Conservation (phyloP, 2,329 filamentous ascomycete species). For the Harringtonia lauricola region DNA sequence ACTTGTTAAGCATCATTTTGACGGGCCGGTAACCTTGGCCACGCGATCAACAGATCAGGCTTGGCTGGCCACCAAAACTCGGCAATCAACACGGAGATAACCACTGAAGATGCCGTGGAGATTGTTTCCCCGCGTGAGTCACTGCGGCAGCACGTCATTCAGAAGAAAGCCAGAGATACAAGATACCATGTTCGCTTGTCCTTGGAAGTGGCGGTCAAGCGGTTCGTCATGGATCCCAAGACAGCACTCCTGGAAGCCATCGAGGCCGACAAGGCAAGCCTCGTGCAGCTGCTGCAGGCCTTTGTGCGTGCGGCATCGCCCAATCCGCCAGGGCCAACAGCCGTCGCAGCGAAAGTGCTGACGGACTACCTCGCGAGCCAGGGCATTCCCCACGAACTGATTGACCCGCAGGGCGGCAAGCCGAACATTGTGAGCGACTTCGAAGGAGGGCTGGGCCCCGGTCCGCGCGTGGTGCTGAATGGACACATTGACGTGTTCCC, state of each 20-base stretch:
- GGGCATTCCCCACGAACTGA: conserved; percentile 1
- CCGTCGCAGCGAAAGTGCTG: background rate
- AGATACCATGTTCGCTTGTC: too few species aligned
- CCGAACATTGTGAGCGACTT: conserved; percentile 8
- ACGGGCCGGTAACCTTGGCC: too few species aligned
- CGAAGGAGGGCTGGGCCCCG: conserved; percentile 1
- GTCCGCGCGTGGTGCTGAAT: conserved; percentile 5
- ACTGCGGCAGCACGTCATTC: too few species aligned
- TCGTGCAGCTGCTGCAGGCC: conserved; percentile 3
- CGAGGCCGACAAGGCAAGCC: background rate
- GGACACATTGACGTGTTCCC: conserved; percentile 8
- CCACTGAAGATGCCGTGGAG: too few species aligned
- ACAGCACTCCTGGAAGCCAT: conserved; percentile 1
- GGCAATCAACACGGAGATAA: too few species aligned
- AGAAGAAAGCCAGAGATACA: too few species aligned
- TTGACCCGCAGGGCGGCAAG: background rate
- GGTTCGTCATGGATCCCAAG: background rate
- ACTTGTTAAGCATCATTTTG: too few species aligned
- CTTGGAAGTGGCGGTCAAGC: too few species aligned
- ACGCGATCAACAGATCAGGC: too few species aligned
- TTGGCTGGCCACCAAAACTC: too few species aligned
- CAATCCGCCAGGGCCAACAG: conserved; percentile 5
- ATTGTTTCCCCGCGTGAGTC: too few species aligned
- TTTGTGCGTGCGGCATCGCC: conserved; percentile 7
- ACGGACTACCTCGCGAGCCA: background rate